Evolutionary conservation across 352 stramenopile species (phyloP).

Genomic region (Phytophthora vignae): DNA sequence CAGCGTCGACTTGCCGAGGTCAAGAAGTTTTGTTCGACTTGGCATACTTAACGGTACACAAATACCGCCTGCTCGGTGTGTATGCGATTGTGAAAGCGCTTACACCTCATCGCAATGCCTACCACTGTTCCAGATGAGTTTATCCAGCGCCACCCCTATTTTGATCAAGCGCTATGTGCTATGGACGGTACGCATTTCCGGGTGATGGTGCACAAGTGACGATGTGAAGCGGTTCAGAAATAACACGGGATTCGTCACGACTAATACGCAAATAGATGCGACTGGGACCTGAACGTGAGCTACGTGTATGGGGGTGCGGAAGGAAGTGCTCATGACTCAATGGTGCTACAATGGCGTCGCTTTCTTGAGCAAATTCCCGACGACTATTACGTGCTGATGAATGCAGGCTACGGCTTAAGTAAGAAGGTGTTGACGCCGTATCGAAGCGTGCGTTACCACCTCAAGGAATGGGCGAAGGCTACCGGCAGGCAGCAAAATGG

Average conservation of each 20-base stretch:
- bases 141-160: background rate
- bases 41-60: background rate
- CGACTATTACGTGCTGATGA: conserved; percentile 5
- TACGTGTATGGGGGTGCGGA: conserved; percentile 12
- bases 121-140: background rate
- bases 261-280: conserved; percentile 14
- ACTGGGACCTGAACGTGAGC: conserved; percentile 20
- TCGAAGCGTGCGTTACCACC: conserved; percentile 8
- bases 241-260: conserved; percentile 8
- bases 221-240: conserved; percentile 19
- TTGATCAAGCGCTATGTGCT: background rate
- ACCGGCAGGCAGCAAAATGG: background rate
- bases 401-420: conserved; percentile 18
- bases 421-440: conserved; percentile 16
- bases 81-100: background rate
- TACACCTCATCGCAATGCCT: background rate
- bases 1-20: background rate
- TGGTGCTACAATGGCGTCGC: conserved; percentile 19
- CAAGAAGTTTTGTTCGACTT: background rate
- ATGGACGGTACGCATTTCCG: background rate
- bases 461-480: background rate
- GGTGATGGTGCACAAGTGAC: conserved; percentile 8
- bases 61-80: background rate
- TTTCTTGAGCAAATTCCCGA: conserved; percentile 1
- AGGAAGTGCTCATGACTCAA: conserved; percentile 21